Base-by-base conservation (phyloP, 352 stramenopile species). In the Globisporangium splendens region DNA sequence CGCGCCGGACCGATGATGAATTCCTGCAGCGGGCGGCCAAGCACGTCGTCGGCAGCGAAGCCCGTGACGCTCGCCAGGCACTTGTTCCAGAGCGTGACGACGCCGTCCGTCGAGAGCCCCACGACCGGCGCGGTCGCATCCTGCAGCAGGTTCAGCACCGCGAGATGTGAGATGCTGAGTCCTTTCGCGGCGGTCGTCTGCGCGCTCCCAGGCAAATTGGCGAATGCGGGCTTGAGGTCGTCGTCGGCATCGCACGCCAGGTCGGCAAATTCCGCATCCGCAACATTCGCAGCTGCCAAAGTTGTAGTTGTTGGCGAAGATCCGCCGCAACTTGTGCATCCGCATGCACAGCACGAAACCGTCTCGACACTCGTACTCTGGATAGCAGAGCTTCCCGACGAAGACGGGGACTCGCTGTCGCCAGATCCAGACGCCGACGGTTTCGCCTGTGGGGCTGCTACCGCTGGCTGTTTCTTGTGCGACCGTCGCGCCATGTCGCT, bases 111-210 rank as follows among this genome's bases (percentile, higher is more conserved):
- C 24, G 75, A 72, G 28, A 91, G 68, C 42, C 77, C 83, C 15
- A 92, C 60, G 17, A 87, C 83, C 1, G 83, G 77, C 43, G 79
- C 75, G 53, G 87, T 87, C 22, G 85, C 81, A n/a, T 79, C 82
- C 28, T 81, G 59, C 38, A 94, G 70, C 54, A 91, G 46, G 17
- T 54, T 43, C 18, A 76, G 62, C 41, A 72, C 56, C 35, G 61
- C 65, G 21, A 31, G 24, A 31, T 31, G 24, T 5, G 24, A 31
- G 24, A 31, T 31, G 24, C 24, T 31, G 24, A 31, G 24, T 31
- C 24, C 24, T 2, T 31, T 31, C 24, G 5, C 5, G 24, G 24
- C 5, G 24, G 24, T 31, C 24, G 24, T 31, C 24, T 31, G 24
- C 24, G 24, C 24, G 24, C 24, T 31, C 2, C 24, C 24, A 5